phyloP scores from a whole-genome alignment of 352 stramenopile genomes.

The Nothophytophthora sp. region DNA sequence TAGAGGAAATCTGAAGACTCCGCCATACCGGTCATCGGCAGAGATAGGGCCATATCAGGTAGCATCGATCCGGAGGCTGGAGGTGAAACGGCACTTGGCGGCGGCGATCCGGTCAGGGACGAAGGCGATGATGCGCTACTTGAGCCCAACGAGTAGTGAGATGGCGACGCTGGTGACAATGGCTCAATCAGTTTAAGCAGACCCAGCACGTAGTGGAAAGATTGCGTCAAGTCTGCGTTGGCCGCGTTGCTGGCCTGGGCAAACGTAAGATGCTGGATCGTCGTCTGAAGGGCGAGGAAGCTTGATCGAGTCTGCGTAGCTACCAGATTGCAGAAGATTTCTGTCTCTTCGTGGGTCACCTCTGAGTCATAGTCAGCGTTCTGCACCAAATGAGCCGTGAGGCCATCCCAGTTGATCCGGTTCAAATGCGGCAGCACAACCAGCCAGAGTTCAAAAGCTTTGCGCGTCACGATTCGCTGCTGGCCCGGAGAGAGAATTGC shows the following conservation, averaged over 20 bases:
- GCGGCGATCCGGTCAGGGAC: slow-evolving; percentile 12
- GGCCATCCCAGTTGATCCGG: slow-evolving; percentile 60
- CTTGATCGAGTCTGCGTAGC: slow-evolving; percentile 31
- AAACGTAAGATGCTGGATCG: slow-evolving; percentile 30
- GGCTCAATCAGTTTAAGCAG: slow-evolving; percentile 29
- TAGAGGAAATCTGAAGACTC: slow-evolving; percentile 37
- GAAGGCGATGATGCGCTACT: slow-evolving; percentile 12
- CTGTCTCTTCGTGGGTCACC: slow-evolving; percentile 49
- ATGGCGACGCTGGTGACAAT: slow-evolving; percentile 9
- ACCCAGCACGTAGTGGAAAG: slow-evolving; percentile 32
- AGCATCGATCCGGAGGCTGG: slow-evolving; percentile 14
- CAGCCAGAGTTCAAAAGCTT: slow-evolving; percentile 67
- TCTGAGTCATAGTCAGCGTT: slow-evolving; percentile 53
- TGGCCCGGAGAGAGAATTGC: slow-evolving; percentile 38
- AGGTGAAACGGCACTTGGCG: slow-evolving; percentile 14
- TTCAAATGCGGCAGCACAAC: slow-evolving; percentile 54
- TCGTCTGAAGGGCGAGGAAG: slow-evolving; percentile 46
- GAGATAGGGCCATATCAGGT: slow-evolving; percentile 16
- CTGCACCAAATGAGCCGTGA: slow-evolving; percentile 44
- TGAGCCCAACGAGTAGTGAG: slow-evolving; percentile 1
- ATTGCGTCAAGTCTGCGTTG: slow-evolving; percentile 17
- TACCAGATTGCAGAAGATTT: slow-evolving; percentile 63
- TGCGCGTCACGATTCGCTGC: slow-evolving; percentile 37
- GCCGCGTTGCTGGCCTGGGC: slow-evolving; percentile 32
- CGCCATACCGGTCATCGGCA: slow-evolving; percentile 16